Evolutionary conservation across 768 basidiomycete genomes (phyloP).

Genomic region (Gymnopilus dilepis): DNA sequence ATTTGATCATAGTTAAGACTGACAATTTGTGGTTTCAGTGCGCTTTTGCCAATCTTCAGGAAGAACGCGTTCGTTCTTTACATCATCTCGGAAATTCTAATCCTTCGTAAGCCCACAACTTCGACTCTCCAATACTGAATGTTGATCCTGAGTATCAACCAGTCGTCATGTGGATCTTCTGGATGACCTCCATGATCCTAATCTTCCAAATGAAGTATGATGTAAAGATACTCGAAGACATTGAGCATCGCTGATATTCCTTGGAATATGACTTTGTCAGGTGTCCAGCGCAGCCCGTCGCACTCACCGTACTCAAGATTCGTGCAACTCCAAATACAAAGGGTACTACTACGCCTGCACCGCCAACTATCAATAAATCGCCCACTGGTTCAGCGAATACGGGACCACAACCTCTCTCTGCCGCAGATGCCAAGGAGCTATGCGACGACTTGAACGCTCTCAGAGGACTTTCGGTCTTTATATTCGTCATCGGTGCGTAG

Average conservation of each 20-base stretch:
- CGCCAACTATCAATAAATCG: too few relatives aligned
- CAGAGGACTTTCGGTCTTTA: constrained; percentile 11
- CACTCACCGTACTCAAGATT: too few relatives aligned
- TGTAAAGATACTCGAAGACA: too few relatives aligned
- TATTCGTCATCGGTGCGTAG: constrained; percentile 21
- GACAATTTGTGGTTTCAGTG: background rate
- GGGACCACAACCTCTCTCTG: background rate
- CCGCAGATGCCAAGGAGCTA: background rate
- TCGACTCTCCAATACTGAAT: background rate
- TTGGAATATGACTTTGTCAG: too few relatives aligned
- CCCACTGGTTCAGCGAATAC: too few relatives aligned
- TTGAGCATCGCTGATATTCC: too few relatives aligned
- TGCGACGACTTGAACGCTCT: constrained; percentile 21
- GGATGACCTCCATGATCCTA: constrained; percentile 19
- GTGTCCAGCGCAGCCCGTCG: too few relatives aligned
- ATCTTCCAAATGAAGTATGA: too few relatives aligned
- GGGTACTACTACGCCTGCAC: too few relatives aligned
- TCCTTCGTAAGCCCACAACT: constrained; percentile 2
- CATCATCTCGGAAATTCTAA: constrained; percentile 17
- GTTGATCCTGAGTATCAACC: too few relatives aligned
- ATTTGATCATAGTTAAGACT: too few relatives aligned
- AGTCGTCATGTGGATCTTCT: constrained; percentile 21
- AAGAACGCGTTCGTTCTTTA: constrained; percentile 21
- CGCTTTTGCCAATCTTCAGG: constrained; percentile 18
- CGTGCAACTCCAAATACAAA: too few relatives aligned